phyloP scores from a whole-genome alignment of 2,329 filamentous ascomycete species.

The Orbilia javanica region DNA sequence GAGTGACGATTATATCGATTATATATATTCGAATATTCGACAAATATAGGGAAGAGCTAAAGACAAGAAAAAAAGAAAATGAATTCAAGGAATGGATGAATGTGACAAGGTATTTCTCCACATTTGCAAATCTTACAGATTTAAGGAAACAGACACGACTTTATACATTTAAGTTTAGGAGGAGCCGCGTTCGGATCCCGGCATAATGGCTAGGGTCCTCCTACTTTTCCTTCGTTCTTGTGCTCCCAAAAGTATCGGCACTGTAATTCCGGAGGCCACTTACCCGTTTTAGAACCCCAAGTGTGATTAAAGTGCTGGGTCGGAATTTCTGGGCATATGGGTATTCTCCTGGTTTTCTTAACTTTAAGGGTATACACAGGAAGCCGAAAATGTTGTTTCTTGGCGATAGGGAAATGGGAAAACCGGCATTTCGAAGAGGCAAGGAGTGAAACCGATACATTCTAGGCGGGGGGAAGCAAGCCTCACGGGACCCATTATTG shows the following conservation, averaged over 20 bases:
- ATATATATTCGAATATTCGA: neutral
- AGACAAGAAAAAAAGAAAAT: neutral
- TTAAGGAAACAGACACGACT: constrained; percentile 1
- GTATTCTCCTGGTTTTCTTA: neutral
- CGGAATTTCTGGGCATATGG: constrained; percentile 15
- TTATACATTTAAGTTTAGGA: constrained; percentile 12
- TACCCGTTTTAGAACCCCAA: constrained; percentile 1
- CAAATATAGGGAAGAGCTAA: neutral
- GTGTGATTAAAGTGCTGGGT: neutral
- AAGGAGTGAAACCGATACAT: neutral
- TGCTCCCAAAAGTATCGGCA: neutral
- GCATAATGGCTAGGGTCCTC: neutral
- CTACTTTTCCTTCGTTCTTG: neutral
- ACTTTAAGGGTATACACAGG: neutral
- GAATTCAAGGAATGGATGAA: neutral
- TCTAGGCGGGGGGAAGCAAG: neutral
- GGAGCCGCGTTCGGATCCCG: constrained; percentile 2
- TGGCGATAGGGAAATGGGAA: neutral
- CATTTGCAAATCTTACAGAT: constrained; percentile 10
- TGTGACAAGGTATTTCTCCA: constrained; percentile 5
- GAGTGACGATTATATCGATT: neutral
- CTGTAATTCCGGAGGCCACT: neutral
- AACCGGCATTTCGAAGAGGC: constrained; percentile 1
- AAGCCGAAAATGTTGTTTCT: too few relatives aligned
- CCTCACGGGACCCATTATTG: neutral